Evolutionary conservation across 2,329 filamentous ascomycete species (phyloP).

Genomic region (Hypomyces perniciosus): DNA sequence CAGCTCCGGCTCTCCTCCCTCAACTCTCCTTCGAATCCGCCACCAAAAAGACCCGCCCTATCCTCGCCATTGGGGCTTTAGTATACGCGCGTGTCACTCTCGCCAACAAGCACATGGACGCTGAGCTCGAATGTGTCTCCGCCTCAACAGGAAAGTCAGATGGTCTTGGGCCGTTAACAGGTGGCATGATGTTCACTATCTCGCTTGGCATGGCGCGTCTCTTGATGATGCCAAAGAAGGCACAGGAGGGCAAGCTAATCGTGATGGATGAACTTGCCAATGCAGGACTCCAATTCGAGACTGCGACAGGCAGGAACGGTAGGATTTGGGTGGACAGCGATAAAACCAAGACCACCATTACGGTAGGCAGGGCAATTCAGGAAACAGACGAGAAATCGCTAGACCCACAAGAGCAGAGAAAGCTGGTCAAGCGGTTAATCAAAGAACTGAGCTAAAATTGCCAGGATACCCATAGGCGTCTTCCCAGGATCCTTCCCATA

Average conservation of each 20-base stretch:
- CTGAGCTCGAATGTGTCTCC: slow-evolving; percentile 86
- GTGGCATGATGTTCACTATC: slow-evolving; percentile 80
- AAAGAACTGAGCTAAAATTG: slow-evolving; percentile 36
- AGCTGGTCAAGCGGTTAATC: slow-evolving; percentile 60
- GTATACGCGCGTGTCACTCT: slow-evolving; percentile 83
- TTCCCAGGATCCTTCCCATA: background rate
- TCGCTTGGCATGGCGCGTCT: slow-evolving; percentile 77
- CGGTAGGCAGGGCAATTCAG: slow-evolving; percentile 71
- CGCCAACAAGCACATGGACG: slow-evolving; percentile 76
- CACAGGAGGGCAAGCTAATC: slow-evolving; percentile 57
- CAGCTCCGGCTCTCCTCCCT: slow-evolving; percentile 63
- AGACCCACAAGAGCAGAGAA: slow-evolving; percentile 61
- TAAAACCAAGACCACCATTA: slow-evolving; percentile 63
- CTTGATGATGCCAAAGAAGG: slow-evolving; percentile 60
- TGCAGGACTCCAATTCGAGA: slow-evolving; percentile 81
- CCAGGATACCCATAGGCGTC: background rate
- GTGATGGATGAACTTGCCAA: slow-evolving; percentile 73
- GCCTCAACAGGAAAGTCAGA: slow-evolving; percentile 81
- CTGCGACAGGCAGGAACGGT: slow-evolving; percentile 88
- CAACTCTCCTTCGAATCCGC: slow-evolving; percentile 91
- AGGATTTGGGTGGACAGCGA: slow-evolving; percentile 86
- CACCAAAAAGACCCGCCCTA: slow-evolving; percentile 83
- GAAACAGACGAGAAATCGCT: slow-evolving; percentile 67
- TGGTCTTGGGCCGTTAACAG: slow-evolving; percentile 74
- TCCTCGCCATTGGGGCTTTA: slow-evolving; percentile 66